Base-by-base conservation (phyloP, 2,329 filamentous ascomycete species). In the Stylonectria norvegica region DNA sequence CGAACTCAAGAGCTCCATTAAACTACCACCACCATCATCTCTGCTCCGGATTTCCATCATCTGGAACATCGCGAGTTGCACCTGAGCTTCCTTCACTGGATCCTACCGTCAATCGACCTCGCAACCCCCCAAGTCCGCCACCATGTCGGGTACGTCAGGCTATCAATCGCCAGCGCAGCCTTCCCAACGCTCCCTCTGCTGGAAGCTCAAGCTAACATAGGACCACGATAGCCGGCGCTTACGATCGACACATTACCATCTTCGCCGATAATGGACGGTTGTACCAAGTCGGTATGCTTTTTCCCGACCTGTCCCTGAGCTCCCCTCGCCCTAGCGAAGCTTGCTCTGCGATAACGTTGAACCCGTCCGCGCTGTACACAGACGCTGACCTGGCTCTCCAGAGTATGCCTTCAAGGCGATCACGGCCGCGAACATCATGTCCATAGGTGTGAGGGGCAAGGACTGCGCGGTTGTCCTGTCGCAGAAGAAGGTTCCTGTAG, bases 341-440 rank as follows among this genome's bases (percentile, higher is more conserved):
- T 35, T 32, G 38, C 35, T 47, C 38, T 36, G 41, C 20, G 16
- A 42, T 38, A 36, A 41, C 38, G 34, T 54, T 51, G 48, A 46
- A 34, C 38, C 22, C 34, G 34, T 39, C 33, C 37, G 42, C 16
- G 20, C 29, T 20, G n/a, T 34, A 32, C 32, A 40, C 34, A 20
- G 30, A 29, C 27, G 43, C 59, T 62, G 49, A 62, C 52, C 31
- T 40, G 29, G 20, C 15, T 40, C 27, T 37, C 57, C 65, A 97
- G 93, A 98, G 79, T 98, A 98, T 91, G 93, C 93, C 59, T 98
- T 98, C 83, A 98, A 98, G 76, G 93, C 93, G 44, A 98, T 98
- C 71, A 98, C 93, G 57, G 91, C 93, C 47, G 93, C 93, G 57
- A 97, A 97, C 71, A 97, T 98, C 74, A 98, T 95, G 77, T 93